A percentile compares a stretch with the other conserved stretches of the same genome.
Evolutionary conservation across 2,329 filamentous ascomycete species (phyloP).

Genomic region (Colletotrichum truncatum): DNA sequence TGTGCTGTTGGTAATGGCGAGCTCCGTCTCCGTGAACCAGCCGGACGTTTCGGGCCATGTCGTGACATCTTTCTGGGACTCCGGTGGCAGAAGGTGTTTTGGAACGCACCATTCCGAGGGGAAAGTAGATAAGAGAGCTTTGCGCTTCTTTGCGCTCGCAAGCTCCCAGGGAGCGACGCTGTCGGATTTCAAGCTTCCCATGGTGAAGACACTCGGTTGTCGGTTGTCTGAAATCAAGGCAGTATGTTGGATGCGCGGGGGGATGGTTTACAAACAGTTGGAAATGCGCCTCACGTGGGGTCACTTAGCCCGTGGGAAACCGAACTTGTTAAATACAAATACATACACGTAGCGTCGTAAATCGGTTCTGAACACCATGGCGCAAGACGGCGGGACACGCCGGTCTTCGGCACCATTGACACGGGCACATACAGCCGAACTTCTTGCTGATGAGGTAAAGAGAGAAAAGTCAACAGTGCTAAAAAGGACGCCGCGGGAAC

Average conservation of each 20-base stretch:
- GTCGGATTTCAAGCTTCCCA: conserved; percentile 24
- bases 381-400: neutral
- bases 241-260: no score
- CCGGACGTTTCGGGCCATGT: conserved; percentile 64
- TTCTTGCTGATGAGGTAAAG: neutral
- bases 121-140: conserved; percentile 56
- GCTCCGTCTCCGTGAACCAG: conserved; percentile 61
- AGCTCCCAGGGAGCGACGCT: conserved; percentile 46
- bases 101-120: conserved; percentile 68
- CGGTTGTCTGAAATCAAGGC: neutral
- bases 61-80: conserved; percentile 64
- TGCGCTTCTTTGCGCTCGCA: conserved; percentile 52
- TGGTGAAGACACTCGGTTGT: neutral
- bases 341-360: neutral
- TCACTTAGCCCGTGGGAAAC: neutral
- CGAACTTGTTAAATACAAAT: conserved; percentile 27
- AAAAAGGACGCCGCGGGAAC: conserved; percentile 20
- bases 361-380: neutral
- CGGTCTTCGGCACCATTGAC: conserved; percentile 10
- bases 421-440: neutral
- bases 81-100: conserved; percentile 59
- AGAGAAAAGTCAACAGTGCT: conserved; percentile 15
- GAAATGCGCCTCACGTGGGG: neutral
- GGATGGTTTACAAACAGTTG: neutral
- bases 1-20: conserved; percentile 46